phyloP scores from a whole-genome alignment of 805 yeast genomes.

The Lipomyces starkeyi region DNA sequence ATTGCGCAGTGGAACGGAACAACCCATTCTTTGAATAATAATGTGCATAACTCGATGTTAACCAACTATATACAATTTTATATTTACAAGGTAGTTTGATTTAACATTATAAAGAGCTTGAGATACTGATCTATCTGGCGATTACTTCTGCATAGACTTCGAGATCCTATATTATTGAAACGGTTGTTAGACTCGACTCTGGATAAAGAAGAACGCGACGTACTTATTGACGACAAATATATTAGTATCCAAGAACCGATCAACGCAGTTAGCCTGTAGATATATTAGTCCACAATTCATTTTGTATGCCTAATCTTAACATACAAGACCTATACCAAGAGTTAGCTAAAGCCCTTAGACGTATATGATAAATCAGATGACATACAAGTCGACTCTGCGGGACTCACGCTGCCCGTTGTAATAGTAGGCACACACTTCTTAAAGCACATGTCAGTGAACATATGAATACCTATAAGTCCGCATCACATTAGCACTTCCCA shows the following conservation, averaged over 20 bases:
- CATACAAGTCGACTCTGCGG: conserved; percentile 68
- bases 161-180: not conserved
- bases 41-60: not conserved
- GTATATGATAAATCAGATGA: not conserved
- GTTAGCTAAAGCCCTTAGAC: not conserved
- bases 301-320: not conserved
- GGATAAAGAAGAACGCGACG: conserved; percentile 17
- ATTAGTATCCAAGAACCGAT: conserved; percentile 85
- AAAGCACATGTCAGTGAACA: conserved; percentile 89
- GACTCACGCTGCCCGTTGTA: conserved; percentile 53
- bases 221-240: conserved; percentile 73
- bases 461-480: conserved; percentile 64
- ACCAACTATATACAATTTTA: not conserved
- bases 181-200: not conserved
- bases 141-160: not conserved
- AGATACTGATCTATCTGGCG: not conserved
- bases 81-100: not conserved
- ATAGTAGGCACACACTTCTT: conserved; percentile 71
- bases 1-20: not conserved
- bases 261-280: conserved; percentile 72
- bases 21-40: not conserved
- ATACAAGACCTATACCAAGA: conserved; percentile 17
- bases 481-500: conserved; percentile 4
- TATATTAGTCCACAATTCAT: conserved; percentile 16
- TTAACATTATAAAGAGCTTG: no score